Evolutionary conservation across 345 rosid species (phyloP).

Genomic region (Camelina neglecta): DNA sequence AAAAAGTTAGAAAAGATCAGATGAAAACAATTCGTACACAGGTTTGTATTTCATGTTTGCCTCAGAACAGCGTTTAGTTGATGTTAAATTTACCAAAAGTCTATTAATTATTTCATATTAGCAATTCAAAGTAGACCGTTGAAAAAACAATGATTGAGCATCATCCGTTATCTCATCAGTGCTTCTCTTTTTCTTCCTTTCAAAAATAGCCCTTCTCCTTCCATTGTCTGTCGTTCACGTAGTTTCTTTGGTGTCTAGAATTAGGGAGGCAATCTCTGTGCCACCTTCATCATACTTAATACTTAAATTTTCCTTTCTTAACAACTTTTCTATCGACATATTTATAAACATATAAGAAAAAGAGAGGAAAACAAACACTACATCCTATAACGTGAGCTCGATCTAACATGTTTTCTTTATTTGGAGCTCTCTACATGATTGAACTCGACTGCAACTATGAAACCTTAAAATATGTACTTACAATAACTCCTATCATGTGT

Average conservation of each 20-base stretch:
- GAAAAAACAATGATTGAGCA: constrained; percentile 23
- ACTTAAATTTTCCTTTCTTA: background rate
- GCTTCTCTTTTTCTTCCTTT: constrained; percentile 13
- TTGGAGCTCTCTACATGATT: background rate
- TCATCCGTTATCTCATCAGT: constrained; percentile 28
- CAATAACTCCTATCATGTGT: background rate
- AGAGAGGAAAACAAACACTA: too few relatives aligned
- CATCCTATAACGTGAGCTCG: background rate
- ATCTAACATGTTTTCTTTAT: background rate
- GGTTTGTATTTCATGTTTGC: constrained; percentile 5
- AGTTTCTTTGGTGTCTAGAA: constrained; percentile 28
- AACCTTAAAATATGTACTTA: background rate
- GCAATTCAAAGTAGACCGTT: constrained; percentile 18
- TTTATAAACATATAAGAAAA: too few relatives aligned
- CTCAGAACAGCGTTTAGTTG: constrained; percentile 13
- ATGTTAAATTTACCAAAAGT: background rate
- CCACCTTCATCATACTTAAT: constrained; percentile 33
- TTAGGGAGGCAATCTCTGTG: constrained; percentile 31
- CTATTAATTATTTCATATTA: constrained; percentile 8
- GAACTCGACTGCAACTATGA: background rate
- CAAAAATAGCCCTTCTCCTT: constrained; percentile 9
- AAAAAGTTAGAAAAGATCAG: background rate
- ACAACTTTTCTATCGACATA: background rate
- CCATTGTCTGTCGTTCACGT: constrained; percentile 23
- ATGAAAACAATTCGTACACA: constrained; percentile 13